Percentiles rank a stretch among this genome's conserved stretches.
phyloP scores from a whole-genome alignment of 2,329 filamentous ascomycete genomes.

The Penicillium brasilianum region DNA sequence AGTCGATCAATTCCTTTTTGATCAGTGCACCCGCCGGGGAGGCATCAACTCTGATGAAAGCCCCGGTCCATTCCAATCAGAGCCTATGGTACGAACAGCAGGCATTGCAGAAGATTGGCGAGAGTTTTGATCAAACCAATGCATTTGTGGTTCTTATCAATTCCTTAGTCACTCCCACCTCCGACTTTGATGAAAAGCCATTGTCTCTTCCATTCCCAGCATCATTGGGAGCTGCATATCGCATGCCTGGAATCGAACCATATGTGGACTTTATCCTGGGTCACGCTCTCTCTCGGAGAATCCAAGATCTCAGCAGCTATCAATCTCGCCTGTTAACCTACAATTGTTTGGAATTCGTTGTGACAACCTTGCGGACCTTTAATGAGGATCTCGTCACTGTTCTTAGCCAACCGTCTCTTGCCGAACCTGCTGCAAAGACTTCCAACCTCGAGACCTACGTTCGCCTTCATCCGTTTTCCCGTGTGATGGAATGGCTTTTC shows the following conservation, averaged over 20 bases:
- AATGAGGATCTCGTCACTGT: slow-evolving; percentile 92
- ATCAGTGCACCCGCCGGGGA: slow-evolving; percentile 3
- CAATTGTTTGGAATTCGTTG: slow-evolving; percentile 82
- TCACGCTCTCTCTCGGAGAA: slow-evolving; percentile 71
- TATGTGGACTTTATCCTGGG: slow-evolving; percentile 92
- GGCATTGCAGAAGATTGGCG: slow-evolving; percentile 74
- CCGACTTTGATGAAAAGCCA: slow-evolving; percentile 59
- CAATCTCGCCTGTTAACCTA: slow-evolving; percentile 76
- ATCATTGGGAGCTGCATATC: slow-evolving; percentile 74
- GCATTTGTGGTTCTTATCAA: slow-evolving; percentile 81
- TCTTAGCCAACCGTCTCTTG: slow-evolving; percentile 75
- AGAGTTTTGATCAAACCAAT: slow-evolving; percentile 82
- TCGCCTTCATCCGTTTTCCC: slow-evolving; percentile 85
- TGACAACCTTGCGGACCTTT: slow-evolving; percentile 79
- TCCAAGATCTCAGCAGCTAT: slow-evolving; percentile 68
- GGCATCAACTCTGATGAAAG: slow-evolving; percentile 40
- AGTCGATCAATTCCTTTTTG: slow-evolving; percentile 6
- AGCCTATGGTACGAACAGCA: slow-evolving; percentile 57
- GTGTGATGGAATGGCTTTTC: slow-evolving; percentile 98
- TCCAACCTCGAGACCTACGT: slow-evolving; percentile 80
- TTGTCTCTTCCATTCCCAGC: slow-evolving; percentile 87
- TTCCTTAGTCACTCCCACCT: slow-evolving; percentile 68
- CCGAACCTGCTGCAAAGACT: slow-evolving; percentile 74
- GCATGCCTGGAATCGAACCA: slow-evolving; percentile 84
- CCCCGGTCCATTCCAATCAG: slow-evolving; percentile 48